phyloP scores from a whole-genome alignment of 306 rosid species.

The Sophora flavescens region DNA sequence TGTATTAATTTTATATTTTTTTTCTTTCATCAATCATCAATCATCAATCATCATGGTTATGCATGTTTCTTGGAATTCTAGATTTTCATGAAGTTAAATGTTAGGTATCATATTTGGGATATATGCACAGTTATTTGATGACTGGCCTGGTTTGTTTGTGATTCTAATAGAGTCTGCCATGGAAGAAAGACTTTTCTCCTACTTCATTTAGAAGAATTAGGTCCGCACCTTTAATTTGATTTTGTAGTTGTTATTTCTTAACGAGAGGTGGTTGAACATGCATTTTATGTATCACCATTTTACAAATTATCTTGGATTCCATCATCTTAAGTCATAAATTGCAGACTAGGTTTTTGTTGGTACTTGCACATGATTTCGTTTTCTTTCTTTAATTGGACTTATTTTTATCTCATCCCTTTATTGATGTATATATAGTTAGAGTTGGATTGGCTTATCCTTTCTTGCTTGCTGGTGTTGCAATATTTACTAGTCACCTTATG shows the following conservation, averaged over 20 bases:
- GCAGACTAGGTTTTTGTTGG: background rate
- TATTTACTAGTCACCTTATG: slow-evolving; percentile 16
- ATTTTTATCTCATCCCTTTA: background rate
- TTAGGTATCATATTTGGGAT: background rate
- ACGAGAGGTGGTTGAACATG: background rate
- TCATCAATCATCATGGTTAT: slow-evolving; percentile 15
- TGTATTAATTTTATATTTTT: background rate
- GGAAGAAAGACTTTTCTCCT: slow-evolving; percentile 27
- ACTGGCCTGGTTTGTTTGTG: background rate
- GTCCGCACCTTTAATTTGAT: slow-evolving; percentile 3
- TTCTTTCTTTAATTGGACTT: slow-evolving; percentile 6
- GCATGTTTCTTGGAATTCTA: slow-evolving; percentile 17
- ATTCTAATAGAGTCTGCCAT: slow-evolving; percentile 5
- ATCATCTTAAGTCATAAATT: slow-evolving; percentile 3
- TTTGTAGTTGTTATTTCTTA: slow-evolving; percentile 15
- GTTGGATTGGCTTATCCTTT: background rate
- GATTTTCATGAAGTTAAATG: background rate
- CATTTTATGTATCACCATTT: background rate
- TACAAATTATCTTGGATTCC: background rate
- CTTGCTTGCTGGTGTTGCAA: slow-evolving; percentile 39
- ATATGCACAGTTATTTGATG: slow-evolving; percentile 1
- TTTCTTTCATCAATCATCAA: slow-evolving; percentile 4
- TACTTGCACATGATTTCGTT: slow-evolving; percentile 12
- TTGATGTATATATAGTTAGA: background rate
- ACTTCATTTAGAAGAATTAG: slow-evolving; percentile 16